phyloP scores from a whole-genome alignment of 2,329 filamentous ascomycete genomes.

The Drechslera avenae region DNA sequence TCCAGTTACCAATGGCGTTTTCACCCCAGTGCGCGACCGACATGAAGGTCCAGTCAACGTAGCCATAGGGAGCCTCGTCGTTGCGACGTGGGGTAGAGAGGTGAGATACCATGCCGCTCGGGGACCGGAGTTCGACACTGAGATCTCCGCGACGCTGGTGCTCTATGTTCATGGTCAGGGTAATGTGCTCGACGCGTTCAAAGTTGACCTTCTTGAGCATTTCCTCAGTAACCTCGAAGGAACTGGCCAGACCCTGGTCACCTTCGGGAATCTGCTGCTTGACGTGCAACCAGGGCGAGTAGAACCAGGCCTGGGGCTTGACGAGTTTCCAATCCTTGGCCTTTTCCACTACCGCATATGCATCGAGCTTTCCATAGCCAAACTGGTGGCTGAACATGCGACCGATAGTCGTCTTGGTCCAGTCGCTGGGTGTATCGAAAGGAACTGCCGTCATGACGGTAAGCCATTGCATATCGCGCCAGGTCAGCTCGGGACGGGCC shows the following conservation, averaged over 20 bases:
- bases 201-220: constrained; percentile 84
- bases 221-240: constrained; percentile 80
- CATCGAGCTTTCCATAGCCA: constrained; percentile 94
- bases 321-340: constrained; percentile 86
- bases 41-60: constrained; percentile 98
- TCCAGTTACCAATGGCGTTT: constrained; percentile 85
- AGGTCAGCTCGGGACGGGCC: constrained; percentile 82
- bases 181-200: constrained; percentile 88
- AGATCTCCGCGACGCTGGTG: constrained; percentile 88
- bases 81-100: constrained; percentile 75
- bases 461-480: constrained; percentile 94
- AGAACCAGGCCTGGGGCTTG: constrained; percentile 94
- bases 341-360: constrained; percentile 79
- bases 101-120: constrained; percentile 79
- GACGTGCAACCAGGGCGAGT: constrained; percentile 92
- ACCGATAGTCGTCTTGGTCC: constrained; percentile 80
- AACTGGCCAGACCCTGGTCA: constrained; percentile 74
- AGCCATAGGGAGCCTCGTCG: constrained; percentile 72
- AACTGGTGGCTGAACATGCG: constrained; percentile 92
- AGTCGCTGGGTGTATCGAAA: constrained; percentile 76
- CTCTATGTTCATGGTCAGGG: constrained; percentile 94
- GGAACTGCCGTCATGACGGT: constrained; percentile 83
- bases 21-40: constrained; percentile 97
- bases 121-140: constrained; percentile 89
- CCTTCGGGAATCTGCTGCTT: constrained; percentile 86